Evolutionary conservation across 2,329 filamentous ascomycete genomes (phyloP).

Genomic region (Colletotrichum euphorbiae): DNA sequence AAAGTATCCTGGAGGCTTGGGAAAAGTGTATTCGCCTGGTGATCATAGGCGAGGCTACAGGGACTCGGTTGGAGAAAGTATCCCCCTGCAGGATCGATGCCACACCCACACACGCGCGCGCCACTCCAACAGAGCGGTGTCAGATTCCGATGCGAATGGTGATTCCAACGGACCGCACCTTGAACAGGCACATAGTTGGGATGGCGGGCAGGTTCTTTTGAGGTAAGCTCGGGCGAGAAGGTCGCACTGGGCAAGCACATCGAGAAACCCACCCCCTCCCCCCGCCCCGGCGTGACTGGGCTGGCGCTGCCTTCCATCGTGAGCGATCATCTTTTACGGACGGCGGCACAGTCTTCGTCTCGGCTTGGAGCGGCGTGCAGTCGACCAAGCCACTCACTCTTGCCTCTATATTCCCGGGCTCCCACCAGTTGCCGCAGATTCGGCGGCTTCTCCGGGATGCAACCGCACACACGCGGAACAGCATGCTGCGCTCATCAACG

Average conservation of each 20-base stretch:
- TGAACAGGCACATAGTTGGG: conserved; percentile 16
- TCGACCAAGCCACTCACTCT: not conserved
- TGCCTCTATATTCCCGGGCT: not conserved
- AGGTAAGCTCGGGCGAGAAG: conserved; percentile 30
- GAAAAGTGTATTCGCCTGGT: conserved; percentile 15
- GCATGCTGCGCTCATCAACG: no score
- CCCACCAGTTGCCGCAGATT: conserved; percentile 5
- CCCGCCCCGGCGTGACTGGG: no score
- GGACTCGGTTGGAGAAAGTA: not conserved
- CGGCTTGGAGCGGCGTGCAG: not conserved
- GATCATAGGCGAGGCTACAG: not conserved
- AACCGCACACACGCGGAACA: not conserved
- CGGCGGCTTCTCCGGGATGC: not conserved
- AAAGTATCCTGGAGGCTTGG: conserved; percentile 5
- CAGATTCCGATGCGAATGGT: conserved; percentile 1
- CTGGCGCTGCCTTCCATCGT: conserved; percentile 15
- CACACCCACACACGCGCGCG: no score
- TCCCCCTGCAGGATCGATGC: conserved; percentile 18
- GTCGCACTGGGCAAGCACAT: conserved; percentile 7
- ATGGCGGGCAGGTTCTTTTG: conserved; percentile 28
- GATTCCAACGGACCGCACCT: conserved; percentile 1
- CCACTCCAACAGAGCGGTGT: not conserved
- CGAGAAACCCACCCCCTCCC: not conserved
- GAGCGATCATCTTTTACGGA: not conserved
- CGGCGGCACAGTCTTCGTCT: conserved; percentile 29